A percentile compares a stretch with the other conserved stretches of the same genome.
Evolutionary conservation across 495 filamentous ascomycete genomes (phyloP).

Genomic region (Lophium mytilinum): DNA sequence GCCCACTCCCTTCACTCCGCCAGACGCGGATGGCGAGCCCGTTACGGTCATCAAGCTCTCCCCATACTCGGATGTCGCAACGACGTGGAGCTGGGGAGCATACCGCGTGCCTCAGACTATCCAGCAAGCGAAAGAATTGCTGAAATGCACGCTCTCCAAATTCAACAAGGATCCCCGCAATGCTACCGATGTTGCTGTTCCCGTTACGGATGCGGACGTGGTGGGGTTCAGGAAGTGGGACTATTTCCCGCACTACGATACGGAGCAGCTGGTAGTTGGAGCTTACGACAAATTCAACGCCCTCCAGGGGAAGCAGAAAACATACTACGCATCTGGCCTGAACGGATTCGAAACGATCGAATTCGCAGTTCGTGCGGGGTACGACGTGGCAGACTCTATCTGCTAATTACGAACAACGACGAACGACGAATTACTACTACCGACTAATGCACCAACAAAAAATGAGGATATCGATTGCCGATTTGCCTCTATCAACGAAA

Average conservation of each 20-base stretch:
- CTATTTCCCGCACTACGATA: conserved; percentile 24
- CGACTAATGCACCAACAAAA: too few species aligned
- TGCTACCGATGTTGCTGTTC: neutral
- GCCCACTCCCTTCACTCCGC: neutral
- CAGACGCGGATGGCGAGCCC: conserved; percentile 15
- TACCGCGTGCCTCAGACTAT: conserved; percentile 11
- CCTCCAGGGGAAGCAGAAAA: conserved; percentile 20
- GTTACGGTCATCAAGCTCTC: conserved; percentile 17
- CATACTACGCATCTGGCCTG: conserved; percentile 19
- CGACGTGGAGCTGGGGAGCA: conserved; percentile 22
- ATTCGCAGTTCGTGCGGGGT: conserved; percentile 19
- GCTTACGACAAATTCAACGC: conserved; percentile 17
- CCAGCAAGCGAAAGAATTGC: conserved; percentile 5
- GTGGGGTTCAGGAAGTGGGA: conserved; percentile 24
- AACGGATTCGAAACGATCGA: conserved; percentile 22
- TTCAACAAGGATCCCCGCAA: conserved; percentile 25
- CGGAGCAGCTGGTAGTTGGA: conserved; percentile 3
- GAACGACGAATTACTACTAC: too few species aligned
- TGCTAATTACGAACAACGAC: neutral
- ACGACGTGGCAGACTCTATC: conserved; percentile 19
- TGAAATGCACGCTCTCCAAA: conserved; percentile 15
- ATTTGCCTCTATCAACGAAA: too few species aligned
- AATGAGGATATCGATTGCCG: too few species aligned
- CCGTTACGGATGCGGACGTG: conserved; percentile 6
- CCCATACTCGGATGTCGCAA: conserved; percentile 7